A percentile compares a stretch with the other conserved stretches of the same genome.
phyloP scores from a whole-genome alignment of 129 eudicot species.

The Helichrysum umbraculigerum region DNA sequence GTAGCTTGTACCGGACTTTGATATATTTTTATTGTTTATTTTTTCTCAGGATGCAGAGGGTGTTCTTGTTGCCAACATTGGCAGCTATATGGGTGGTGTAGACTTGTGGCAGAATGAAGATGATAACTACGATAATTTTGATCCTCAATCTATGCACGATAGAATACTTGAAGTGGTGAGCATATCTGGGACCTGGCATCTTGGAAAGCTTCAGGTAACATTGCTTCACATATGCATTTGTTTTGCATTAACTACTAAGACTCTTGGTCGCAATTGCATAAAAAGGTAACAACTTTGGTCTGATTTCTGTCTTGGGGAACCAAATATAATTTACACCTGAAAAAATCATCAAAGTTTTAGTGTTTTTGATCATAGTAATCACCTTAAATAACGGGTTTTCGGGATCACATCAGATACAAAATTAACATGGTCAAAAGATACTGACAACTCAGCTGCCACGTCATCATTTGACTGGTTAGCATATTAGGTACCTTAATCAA shows the following conservation, averaged over 20 bases:
- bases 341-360: too few relatives aligned
- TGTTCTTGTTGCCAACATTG: constrained; percentile 95
- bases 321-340: too few relatives aligned
- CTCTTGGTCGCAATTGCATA: neutral
- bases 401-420: neutral
- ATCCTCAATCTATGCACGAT: constrained; percentile 99
- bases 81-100: constrained; percentile 99
- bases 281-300: neutral
- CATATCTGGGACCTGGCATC: constrained; percentile 99
- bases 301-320: neutral
- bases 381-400: too few relatives aligned
- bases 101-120: constrained; percentile 99
- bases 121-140: constrained; percentile 82
- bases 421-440: neutral
- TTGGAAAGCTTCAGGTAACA: constrained; percentile 89
- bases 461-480: neutral
- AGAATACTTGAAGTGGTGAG: constrained; percentile 91
- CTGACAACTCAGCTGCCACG: neutral
- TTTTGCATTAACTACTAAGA: neutral
- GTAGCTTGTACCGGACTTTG: neutral
- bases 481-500: neutral
- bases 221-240: neutral
- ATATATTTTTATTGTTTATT: constrained; percentile 3
- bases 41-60: constrained; percentile 92
- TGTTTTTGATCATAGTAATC: too few relatives aligned